Evolutionary conservation across 495 filamentous ascomycete genomes (phyloP).

Genomic region (Penicillium steckii): DNA sequence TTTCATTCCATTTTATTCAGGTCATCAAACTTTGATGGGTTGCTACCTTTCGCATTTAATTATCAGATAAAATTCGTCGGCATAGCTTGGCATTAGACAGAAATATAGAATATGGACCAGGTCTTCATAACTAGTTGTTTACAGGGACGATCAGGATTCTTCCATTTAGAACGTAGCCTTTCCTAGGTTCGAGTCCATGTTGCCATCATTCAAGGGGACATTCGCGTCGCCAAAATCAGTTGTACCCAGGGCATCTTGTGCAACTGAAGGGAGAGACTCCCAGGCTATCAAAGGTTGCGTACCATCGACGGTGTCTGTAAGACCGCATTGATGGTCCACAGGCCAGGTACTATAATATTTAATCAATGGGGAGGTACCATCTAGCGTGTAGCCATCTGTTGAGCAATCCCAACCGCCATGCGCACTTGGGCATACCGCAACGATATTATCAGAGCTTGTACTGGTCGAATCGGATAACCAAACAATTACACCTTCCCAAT

Average conservation of each 20-base stretch:
- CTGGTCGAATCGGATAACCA: conserved; percentile 38
- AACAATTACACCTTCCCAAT: conserved; percentile 53
- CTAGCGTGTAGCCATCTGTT: conserved; percentile 36
- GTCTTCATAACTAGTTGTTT: too few relatives aligned
- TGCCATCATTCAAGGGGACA: conserved; percentile 22
- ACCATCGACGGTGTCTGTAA: conserved; percentile 46
- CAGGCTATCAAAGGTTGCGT: conserved; percentile 54
- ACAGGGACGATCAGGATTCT: too few relatives aligned
- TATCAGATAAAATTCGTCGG: too few relatives aligned
- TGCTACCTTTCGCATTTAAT: too few relatives aligned
- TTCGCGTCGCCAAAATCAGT: conserved; percentile 23
- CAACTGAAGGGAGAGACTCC: conserved; percentile 43
- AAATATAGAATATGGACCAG: too few relatives aligned
- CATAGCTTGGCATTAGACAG: too few relatives aligned
- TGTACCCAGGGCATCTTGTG: conserved; percentile 19
- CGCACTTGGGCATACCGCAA: conserved; percentile 50
- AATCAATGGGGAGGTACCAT: conserved; percentile 42
- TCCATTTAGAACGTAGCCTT: conserved; percentile 20
- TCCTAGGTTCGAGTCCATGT: conserved; percentile 15
- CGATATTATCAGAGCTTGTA: conserved; percentile 40
- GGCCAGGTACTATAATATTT: conserved; percentile 50
- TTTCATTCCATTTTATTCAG: too few relatives aligned
- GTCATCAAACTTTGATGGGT: too few relatives aligned
- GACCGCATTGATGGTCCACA: conserved; percentile 45
- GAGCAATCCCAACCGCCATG: conserved; percentile 52